Percentiles rank a stretch among this genome's conserved stretches.
Evolutionary conservation across 2,329 filamentous ascomycete species (phyloP).

Genomic region (Colletotrichum navitas): DNA sequence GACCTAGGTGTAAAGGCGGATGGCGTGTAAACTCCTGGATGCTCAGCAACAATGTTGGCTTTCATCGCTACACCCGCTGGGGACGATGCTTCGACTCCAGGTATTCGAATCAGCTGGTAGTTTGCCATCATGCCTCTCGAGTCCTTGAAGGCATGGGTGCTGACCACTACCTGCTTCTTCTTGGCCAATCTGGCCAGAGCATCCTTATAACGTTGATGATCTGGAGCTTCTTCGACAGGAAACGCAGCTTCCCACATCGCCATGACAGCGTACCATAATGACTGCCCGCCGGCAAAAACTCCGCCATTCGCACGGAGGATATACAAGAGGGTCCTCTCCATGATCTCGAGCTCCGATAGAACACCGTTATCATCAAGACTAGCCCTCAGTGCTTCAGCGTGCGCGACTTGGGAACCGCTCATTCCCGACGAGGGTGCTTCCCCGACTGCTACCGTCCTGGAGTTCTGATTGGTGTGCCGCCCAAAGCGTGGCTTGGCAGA

Average conservation of each 20-base stretch:
- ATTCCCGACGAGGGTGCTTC: background rate
- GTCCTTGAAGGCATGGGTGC: constrained; percentile 60
- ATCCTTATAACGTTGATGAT: constrained; percentile 54
- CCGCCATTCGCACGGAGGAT: constrained; percentile 58
- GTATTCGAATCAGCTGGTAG: constrained; percentile 59
- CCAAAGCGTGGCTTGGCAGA: background rate
- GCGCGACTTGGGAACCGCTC: background rate
- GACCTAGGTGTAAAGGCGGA: constrained; percentile 49
- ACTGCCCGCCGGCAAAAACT: constrained; percentile 64
- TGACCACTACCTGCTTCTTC: constrained; percentile 53
- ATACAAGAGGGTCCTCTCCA: constrained; percentile 49
- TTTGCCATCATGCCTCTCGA: constrained; percentile 58
- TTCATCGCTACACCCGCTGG: constrained; percentile 58
- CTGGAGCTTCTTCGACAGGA: constrained; percentile 55
- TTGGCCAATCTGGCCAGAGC: constrained; percentile 56
- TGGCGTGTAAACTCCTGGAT: constrained; percentile 60
- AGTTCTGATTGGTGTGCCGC: background rate
- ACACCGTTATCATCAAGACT: constrained; percentile 9
- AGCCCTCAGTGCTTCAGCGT: constrained; percentile 16
- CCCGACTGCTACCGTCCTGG: background rate
- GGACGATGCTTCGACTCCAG: constrained; percentile 57
- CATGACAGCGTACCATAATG: constrained; percentile 62
- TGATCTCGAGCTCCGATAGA: constrained; percentile 6
- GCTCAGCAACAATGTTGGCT: constrained; percentile 57
- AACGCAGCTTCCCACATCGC: constrained; percentile 60